Evolutionary conservation across 1,139 yeast species (phyloP), one percentile per base, ranked within the genome.

Genomic region (Kodamaea suecica): DNA sequence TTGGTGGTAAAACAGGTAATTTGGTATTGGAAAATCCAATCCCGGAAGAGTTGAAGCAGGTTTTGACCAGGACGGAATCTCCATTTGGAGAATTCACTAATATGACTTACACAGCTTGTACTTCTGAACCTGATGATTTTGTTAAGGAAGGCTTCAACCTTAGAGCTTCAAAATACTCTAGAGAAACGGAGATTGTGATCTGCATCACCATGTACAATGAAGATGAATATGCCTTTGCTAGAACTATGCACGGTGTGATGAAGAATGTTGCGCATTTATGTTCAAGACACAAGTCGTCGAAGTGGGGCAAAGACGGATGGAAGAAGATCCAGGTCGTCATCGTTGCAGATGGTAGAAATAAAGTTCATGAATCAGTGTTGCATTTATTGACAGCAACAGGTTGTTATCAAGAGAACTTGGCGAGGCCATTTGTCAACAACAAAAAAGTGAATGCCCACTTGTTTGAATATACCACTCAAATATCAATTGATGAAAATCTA

Each of bases 241-340:
- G 97, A 60, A 92, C 97, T 0, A 71, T 92, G 75, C 95, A 92
- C 56, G 84, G 95, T 0, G 92, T 90, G 14, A 86, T 90, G 86
- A 84, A 81, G 49, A 92, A 92, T 58, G 78, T 92, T 44, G 86
- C 95, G 2, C 94, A 88, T 50, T 67, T 92, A 35, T 81, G 95
- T 53, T 76, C 83, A 11, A 77, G 97, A 56, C 73, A 76, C 37
- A 83, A 80, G 53, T 83, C 95, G 27, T 70, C 84, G 32, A 82
- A 83, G 13, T 92, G 98, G 98, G 97, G 97, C 5, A 80, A 80
- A 46, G 94, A 88, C 43, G 85, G 95, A 16, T 92, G 98, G 98
- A 87, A 92, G 55, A 90, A 88, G 58, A 80, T 90, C 21, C 96
- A 90, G 39, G 96, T 92, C 8, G 69, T 85, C 34, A 82, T 92